Evolutionary conservation across 768 basidiomycete species (phyloP), one percentile per base, ranked within the genome.

Genomic region (Macrolepiota fuliginosa): DNA sequence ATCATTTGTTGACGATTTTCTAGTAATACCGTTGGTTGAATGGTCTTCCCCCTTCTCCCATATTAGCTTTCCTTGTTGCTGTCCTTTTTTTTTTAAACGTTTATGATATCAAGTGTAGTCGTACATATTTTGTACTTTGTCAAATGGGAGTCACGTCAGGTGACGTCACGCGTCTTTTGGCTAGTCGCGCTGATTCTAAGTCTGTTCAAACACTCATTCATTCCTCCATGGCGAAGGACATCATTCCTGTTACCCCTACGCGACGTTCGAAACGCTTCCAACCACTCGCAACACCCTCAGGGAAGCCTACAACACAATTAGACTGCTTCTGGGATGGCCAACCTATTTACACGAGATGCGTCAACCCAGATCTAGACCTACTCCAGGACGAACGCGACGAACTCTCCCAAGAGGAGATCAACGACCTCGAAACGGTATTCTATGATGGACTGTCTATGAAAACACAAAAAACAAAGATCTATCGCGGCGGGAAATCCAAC

Each of bases 381-480:
- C 56, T 68, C 50, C 67, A 63, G n/a, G 64, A 67, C 25, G 71
- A 68, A 35, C 50, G 54, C 25, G 67, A 68, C 12, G 51, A 54
- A 22, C 24, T 58, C 15, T 36, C 50, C 37, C 58, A 65, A 5
- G 55, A 64, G 32, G 59, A 57, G 63, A 63, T 65, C 19, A 64
- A 62, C 32, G 63, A 66, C 25, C 36, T 64, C 1, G 75, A 78
- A 59, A 75, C 77, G 0, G 66, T 73, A 0, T 78, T 79, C 60
- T 79, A 74, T 62, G 64, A 69, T 25, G 66, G 69, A 0, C 74
- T 78, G 53, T 61, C 63, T 37, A 74, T 77, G 70, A 73, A 70
- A 64, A 63, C 61, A n/a, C 67, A 67, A 47, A 71, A 68, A 35
- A 59, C 69, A 2, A 63, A 69, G 19, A 65, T 62, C 29, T 72